Evolutionary conservation across 805 yeast species (phyloP), one percentile per base, ranked within the genome.

Genomic region (Vanderwaltozyma tropicalis): DNA sequence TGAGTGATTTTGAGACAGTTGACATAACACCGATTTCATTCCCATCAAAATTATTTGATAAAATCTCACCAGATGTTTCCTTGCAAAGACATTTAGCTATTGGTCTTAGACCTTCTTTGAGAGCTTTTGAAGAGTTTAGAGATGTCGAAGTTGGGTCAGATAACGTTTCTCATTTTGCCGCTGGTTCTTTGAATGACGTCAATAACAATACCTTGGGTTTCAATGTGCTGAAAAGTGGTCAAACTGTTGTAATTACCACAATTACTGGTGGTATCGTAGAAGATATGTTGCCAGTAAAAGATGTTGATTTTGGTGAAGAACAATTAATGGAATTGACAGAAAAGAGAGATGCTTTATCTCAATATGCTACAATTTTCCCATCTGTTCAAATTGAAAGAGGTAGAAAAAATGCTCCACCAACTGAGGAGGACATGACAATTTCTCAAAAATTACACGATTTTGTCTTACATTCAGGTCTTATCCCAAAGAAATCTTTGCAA

Each of bases 61-160:
- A 92, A 37, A 72, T 88, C 27, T 85, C 94, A 2, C 96, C 96
- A 1, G 95, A 85, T 40, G 55, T 83, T 12, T 81, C 89, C 5
- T 66, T 88, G 31, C 81, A 82, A 53, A 72, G 94, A 52, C 94
- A 86, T 57, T 57, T 88, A 13, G 71, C 80, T 15, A 63, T 76
- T 15, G 89, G 92, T 0, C 52, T 80, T 17, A 76, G 96, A 44
- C 95, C 96, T 9, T 74, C 78, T 33, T 61, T 79, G 35, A 71
- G 96, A 32, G 67, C 69, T 25, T 75, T 78, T 50, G 72, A 73
- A 47, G 95, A 88, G 61, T 82, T 82, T 59, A 75, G 80, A 46
- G 68, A 76, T 2, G 59, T 82, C 2, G 53, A 62, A 11, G 57
- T 76, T 18, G 60, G 64, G 22, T 53, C 57, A 19, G 72, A 68